Percentiles rank a stretch among this genome's conserved stretches.
Evolutionary conservation across 495 filamentous ascomycete genomes (phyloP).

Genomic region (Cercophora newfieldiana): DNA sequence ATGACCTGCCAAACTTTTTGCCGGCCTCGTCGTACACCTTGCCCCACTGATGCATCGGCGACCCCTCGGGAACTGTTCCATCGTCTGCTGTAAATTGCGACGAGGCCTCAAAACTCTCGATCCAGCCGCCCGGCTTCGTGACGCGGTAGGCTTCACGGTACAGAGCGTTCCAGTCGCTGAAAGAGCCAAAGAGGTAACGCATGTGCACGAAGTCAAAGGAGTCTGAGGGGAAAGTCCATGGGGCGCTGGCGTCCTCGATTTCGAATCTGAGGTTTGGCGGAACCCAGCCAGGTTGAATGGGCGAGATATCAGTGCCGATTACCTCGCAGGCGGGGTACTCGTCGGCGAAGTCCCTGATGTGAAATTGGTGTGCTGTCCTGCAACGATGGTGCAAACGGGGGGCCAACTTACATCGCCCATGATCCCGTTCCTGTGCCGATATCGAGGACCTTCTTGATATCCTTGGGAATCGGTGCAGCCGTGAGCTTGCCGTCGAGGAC

Average conservation of each 20-base stretch:
- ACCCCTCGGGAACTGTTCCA: conserved; percentile 15
- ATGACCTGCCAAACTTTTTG: conserved; percentile 17
- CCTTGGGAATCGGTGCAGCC: conserved; percentile 53
- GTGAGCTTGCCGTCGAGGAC: conserved; percentile 56
- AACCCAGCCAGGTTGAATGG: conserved; percentile 54
- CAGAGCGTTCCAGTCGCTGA: conserved; percentile 54
- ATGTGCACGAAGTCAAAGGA: conserved; percentile 63
- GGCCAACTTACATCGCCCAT: conserved; percentile 41
- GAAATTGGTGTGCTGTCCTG: conserved; percentile 11
- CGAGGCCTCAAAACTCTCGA: conserved; percentile 32
- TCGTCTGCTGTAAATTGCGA: conserved; percentile 23
- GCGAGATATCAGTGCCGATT: conserved; percentile 63
- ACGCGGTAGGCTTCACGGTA: conserved; percentile 34
- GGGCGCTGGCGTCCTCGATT: conserved; percentile 50
- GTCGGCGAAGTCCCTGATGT: conserved; percentile 45
- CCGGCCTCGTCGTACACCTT: conserved; percentile 25
- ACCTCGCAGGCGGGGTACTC: conserved; percentile 52
- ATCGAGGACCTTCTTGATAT: conserved; percentile 56
- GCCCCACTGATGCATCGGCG: conserved; percentile 23
- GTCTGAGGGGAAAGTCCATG: conserved; percentile 48
- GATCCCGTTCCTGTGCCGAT: conserved; percentile 61
- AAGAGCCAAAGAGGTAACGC: conserved; percentile 50
- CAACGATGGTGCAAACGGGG: not conserved
- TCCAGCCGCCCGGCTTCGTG: conserved; percentile 29
- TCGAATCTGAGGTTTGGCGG: conserved; percentile 53